These are phyloP conservation scores for Podila verticillata DNA, from an alignment of 192 early-diverging fungal species.

Conservation along the genomic window DNA sequence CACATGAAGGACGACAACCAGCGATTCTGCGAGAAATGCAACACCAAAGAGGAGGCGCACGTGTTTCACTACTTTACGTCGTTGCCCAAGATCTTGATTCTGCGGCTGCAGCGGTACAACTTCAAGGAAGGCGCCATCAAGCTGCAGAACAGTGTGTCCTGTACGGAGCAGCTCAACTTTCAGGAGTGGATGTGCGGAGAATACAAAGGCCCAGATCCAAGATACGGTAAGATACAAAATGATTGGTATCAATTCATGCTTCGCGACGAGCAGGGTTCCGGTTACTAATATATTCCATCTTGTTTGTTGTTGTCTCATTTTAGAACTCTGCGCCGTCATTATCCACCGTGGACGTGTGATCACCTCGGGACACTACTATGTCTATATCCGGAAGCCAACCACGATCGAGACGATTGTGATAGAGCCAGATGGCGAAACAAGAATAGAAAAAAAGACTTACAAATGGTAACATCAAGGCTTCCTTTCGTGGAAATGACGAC, in stretches of 20 bases:
- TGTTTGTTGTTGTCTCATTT: neutral
- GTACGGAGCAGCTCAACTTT: conserved; percentile 27
- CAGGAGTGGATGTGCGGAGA: conserved; percentile 29
- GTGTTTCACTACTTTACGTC: conserved; percentile 30
- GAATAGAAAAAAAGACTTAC: conserved; percentile 15
- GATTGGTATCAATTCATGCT: neutral
- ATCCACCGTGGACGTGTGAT: conserved; percentile 39
- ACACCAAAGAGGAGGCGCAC: conserved; percentile 36
- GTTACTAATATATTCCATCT: neutral
- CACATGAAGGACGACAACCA: conserved; percentile 45
- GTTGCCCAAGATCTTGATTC: conserved; percentile 39
- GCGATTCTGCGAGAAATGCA: conserved; percentile 38
- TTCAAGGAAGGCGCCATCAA: conserved; percentile 38
- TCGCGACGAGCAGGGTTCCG: too few species aligned
- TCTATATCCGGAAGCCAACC: conserved; percentile 31
- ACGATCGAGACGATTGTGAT: conserved; percentile 27
- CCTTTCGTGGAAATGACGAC: neutral
- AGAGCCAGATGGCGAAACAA: conserved; percentile 23
- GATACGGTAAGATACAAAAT: conserved; percentile 17
- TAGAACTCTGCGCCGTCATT: conserved; percentile 41
- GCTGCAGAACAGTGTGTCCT: conserved; percentile 41
- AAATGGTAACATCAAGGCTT: conserved; percentile 16
- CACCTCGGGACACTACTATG: conserved; percentile 41
- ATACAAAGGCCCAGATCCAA: conserved; percentile 2
- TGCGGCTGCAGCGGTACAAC: conserved; percentile 40